These are phyloP conservation scores for Capsella bursapastoris DNA, from an alignment of 345 rosid species.

Conservation along the genomic window DNA sequence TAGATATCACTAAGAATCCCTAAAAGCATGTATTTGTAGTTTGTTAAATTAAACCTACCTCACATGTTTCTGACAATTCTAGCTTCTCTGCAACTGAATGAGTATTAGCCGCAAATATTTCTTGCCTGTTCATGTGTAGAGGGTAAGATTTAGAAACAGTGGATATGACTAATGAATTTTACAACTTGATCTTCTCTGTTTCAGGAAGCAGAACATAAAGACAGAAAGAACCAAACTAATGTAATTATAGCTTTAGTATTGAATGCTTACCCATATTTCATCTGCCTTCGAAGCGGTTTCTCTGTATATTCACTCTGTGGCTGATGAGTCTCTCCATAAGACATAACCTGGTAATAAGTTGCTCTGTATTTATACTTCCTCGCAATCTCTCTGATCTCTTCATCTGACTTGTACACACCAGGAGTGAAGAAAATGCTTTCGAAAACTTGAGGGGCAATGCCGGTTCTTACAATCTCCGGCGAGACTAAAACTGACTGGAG, in stretches of 20 bases:
- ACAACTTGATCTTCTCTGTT: neutral
- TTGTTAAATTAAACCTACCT: constrained; percentile 28
- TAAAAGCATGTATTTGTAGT: neutral
- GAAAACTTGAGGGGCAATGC: constrained; percentile 62
- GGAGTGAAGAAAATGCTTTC: constrained; percentile 49
- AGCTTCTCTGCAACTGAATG: constrained; percentile 39
- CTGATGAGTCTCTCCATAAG: constrained; percentile 52
- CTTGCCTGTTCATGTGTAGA: constrained; percentile 32
- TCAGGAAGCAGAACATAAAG: neutral
- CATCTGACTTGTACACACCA: constrained; percentile 27
- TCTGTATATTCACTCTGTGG: constrained; percentile 38
- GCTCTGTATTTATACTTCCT: constrained; percentile 69
- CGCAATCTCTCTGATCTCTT: constrained; percentile 55
- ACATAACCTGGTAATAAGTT: constrained; percentile 76
- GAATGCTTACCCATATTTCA: constrained; percentile 25
- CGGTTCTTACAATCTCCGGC: constrained; percentile 51
- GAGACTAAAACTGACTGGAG: constrained; percentile 68
- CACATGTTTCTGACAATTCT: constrained; percentile 34
- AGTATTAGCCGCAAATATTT: neutral
- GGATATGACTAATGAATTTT: neutral
- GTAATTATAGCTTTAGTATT: constrained; percentile 1
- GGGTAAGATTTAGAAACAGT: neutral
- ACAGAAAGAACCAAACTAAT: constrained; percentile 4
- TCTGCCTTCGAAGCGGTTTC: neutral
- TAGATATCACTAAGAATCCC: neutral